Base-by-base conservation (phyloP, 176 grass and related monocot species). In the Cenchrus fungigraminus region DNA sequence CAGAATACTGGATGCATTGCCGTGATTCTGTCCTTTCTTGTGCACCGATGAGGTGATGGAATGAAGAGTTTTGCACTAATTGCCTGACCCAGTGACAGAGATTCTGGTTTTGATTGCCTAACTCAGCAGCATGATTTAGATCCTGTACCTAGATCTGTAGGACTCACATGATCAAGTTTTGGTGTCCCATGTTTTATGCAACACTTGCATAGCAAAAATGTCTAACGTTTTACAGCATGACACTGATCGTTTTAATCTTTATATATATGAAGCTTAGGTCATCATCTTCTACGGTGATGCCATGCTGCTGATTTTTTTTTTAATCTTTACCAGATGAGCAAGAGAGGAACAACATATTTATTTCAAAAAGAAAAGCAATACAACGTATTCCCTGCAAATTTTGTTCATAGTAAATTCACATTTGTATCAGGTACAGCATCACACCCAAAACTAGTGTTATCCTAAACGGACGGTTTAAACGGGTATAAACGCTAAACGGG, bases 1-100 rank as follows among this genome's bases (percentile, higher is more conserved):
- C 31, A 74, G 87, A 95, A 60, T 98, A 95, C 79, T 98, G 87
- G 93, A 83, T 79, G 44, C 74, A 89, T 22, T 94, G 93, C 73
- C 74, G 29, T 68, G n/a, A 6, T 80, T 89, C 85, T 58, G 43
- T 91, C 51, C 74, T 93, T 76, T 84, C 89, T 55, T 86, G 17
- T 69, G 42, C 51, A 31, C 60, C 70, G 5, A 87, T 50, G 40
- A 47, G 28, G 19, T 78, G 88, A 83, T 14, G 1, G 17, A 69
- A 32, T 76, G 6, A 74, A 59, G 4, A 59, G 4, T 59, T 86
- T 28, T 74, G 45, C 60, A 37, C 73, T 68, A 44, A 12, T 6
- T 29, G 14, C 10, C 50, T 44, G 65, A 77, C 61, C 15, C 28
- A 42, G 17, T 77, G 19, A 44, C 40, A 45, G 63, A 45, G 63